Conservation (phyloP, 345 rosid genomes). For the Rhizophora mangle region DNA sequence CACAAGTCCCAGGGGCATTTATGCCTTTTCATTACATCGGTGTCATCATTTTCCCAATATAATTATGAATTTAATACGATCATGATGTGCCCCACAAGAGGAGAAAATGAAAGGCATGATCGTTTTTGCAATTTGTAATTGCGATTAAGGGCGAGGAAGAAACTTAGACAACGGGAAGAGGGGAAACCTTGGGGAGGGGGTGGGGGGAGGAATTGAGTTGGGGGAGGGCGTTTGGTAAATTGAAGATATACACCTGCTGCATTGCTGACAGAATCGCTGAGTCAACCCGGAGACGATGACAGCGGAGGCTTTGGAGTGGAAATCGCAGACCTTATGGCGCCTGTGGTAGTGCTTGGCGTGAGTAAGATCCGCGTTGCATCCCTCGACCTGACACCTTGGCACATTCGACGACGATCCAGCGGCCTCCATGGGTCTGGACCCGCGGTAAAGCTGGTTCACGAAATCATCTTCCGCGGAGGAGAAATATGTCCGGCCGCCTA, state of each 20-base stretch:
- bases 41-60: neutral
- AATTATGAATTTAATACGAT: too few relatives aligned
- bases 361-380: slow-evolving; percentile 89
- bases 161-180: neutral
- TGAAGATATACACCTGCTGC: slow-evolving; percentile 70
- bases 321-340: slow-evolving; percentile 96
- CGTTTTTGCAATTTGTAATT: too few relatives aligned
- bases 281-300: slow-evolving; percentile 83
- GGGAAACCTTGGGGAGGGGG: neutral
- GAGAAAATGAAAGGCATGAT: too few relatives aligned
- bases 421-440: slow-evolving; percentile 58
- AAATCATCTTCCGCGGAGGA: slow-evolving; percentile 88
- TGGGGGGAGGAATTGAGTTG: neutral
- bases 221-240: slow-evolving; percentile 30
- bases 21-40: neutral
- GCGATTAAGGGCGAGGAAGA: too few relatives aligned
- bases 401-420: slow-evolving; percentile 40
- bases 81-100: too few relatives aligned
- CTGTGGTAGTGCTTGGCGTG: slow-evolving; percentile 97
- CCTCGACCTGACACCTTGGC: slow-evolving; percentile 93
- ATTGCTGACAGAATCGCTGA: slow-evolving; percentile 99
- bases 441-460: slow-evolving; percentile 79
- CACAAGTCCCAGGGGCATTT: neutral
- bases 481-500: slow-evolving; percentile 91
- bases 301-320: slow-evolving; percentile 89